Conservation (phyloP, 148 eudicot genomes). For the Rhododendron griersonianum region DNA sequence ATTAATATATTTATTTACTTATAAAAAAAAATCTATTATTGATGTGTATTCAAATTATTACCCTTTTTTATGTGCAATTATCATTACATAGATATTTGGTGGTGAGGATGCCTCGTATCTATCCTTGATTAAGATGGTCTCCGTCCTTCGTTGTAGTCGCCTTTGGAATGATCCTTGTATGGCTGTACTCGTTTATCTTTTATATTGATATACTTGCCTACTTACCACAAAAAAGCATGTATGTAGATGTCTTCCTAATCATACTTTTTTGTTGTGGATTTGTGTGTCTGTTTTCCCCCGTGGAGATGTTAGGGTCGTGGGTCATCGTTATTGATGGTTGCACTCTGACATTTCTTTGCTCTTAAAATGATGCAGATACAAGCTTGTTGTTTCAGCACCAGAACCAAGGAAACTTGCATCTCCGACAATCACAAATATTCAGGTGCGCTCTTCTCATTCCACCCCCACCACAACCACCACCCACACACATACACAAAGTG, state of each 20-base stretch:
- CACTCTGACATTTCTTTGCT: slow-evolving; percentile 6
- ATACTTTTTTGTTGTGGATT: neutral
- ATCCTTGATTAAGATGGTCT: neutral
- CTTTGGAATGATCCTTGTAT: neutral
- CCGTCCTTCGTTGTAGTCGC: neutral
- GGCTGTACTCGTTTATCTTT: neutral
- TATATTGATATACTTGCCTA: neutral
- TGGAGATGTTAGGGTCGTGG: neutral
- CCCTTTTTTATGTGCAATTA: neutral
- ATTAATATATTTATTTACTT: too few species aligned
- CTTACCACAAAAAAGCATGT: neutral
- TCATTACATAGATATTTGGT: neutral
- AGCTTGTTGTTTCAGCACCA: slow-evolving; percentile 74
- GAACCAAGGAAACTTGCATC: slow-evolving; percentile 84
- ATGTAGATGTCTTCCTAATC: neutral
- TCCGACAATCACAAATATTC: slow-evolving; percentile 81
- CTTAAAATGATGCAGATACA: slow-evolving; percentile 57
- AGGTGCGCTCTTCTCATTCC: slow-evolving; percentile 39
- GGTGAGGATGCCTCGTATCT: neutral
- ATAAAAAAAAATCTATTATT: too few species aligned
- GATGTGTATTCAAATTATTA: neutral
- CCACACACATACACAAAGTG: neutral
- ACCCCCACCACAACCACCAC: neutral
- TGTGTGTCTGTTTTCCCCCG: neutral
- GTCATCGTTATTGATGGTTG: neutral